phyloP scores from a whole-genome alignment of 305 asterid species.

The Fraxinus sp. region DNA sequence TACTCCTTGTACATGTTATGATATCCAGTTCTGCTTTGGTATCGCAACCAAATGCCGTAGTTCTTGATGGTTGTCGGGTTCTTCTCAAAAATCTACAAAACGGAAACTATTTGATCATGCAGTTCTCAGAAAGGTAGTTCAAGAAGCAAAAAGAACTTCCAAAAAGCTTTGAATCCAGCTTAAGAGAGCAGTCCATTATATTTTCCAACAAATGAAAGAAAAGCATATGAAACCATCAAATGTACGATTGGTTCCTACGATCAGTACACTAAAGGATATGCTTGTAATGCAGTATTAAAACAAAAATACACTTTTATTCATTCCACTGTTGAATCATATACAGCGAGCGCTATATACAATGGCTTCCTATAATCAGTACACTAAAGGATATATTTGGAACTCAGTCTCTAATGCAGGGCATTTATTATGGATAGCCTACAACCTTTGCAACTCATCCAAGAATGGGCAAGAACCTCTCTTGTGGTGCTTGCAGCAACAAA shows the following conservation, averaged over 20 bases:
- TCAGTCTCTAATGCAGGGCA: background rate
- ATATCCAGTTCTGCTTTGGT: background rate
- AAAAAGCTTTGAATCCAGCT: background rate
- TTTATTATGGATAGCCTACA: background rate
- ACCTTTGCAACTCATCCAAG: background rate
- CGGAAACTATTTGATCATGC: background rate
- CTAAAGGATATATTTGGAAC: background rate
- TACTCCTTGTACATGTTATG: background rate
- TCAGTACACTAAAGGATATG: background rate
- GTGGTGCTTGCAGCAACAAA: background rate
- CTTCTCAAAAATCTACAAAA: background rate
- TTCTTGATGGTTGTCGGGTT: background rate
- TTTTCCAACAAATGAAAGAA: background rate
- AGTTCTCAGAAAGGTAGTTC: background rate
- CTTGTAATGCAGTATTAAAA: background rate
- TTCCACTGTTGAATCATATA: background rate
- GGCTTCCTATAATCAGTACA: background rate
- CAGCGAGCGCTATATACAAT: background rate
- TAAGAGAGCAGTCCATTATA: background rate
- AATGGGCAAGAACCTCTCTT: background rate
- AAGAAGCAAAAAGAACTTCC: background rate
- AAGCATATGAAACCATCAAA: background rate
- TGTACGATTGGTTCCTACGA: background rate
- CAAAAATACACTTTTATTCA: background rate
- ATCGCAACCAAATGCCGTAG: background rate